Conservation (phyloP, 345 rosid species). For the Moricandia moricandioides region DNA sequence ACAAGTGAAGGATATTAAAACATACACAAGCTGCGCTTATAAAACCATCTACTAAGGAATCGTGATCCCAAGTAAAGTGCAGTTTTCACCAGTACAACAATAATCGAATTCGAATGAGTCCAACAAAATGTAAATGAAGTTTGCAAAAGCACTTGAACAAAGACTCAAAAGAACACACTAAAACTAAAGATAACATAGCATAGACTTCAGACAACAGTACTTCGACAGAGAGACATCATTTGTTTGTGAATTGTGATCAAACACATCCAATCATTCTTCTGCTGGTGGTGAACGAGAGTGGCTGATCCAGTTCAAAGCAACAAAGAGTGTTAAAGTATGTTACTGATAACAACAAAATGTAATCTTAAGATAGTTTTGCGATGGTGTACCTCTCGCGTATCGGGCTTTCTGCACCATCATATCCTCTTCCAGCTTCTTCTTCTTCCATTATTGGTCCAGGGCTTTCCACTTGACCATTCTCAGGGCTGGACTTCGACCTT, state of each 20-base stretch:
- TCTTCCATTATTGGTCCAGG: slow-evolving; percentile 36
- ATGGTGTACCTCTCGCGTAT: slow-evolving; percentile 24
- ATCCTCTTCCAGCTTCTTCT: slow-evolving; percentile 16
- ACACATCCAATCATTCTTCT: slow-evolving; percentile 26
- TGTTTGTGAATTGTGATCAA: background rate
- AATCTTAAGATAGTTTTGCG: background rate
- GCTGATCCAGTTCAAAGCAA: slow-evolving; percentile 17
- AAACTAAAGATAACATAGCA: background rate
- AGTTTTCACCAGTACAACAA: background rate
- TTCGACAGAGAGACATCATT: slow-evolving; percentile 6
- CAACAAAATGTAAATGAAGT: background rate
- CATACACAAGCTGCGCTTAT: background rate
- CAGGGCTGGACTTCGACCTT: slow-evolving; percentile 38
- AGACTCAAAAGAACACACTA: background rate
- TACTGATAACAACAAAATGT: background rate
- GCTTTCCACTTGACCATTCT: slow-evolving; percentile 59
- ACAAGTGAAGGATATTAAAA: background rate
- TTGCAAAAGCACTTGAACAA: slow-evolving; percentile 6
- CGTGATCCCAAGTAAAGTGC: background rate
- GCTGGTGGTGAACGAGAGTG: slow-evolving; percentile 29
- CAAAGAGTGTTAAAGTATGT: background rate
- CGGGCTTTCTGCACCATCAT: slow-evolving; percentile 33
- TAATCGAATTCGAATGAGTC: background rate
- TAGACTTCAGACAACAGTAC: slow-evolving; percentile 4
- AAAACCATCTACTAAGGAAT: background rate